phyloP scores from a whole-genome alignment of 306 rosid genomes.

The Abrus pulchellus region DNA sequence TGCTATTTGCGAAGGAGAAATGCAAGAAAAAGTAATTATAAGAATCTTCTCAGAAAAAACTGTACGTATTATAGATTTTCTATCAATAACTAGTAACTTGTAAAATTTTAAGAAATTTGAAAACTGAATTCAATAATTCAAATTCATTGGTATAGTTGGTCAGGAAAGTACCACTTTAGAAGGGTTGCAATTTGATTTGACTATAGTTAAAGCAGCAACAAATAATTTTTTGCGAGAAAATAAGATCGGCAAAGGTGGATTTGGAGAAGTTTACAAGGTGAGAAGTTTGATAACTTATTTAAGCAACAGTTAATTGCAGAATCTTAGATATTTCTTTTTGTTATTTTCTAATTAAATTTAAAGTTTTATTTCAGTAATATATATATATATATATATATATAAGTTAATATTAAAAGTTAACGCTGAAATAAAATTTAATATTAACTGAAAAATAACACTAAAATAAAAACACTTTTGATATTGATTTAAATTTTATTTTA shows the following conservation, averaged over 20 bases:
- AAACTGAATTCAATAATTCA: neutral
- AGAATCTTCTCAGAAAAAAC: neutral
- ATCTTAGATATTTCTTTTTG: too few species aligned
- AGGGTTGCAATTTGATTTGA: slow-evolving; percentile 8
- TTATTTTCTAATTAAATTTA: too few species aligned
- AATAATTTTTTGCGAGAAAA: neutral
- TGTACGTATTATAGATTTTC: neutral
- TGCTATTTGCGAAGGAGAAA: slow-evolving; percentile 2
- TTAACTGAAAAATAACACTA: too few species aligned
- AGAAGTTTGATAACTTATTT: neutral
- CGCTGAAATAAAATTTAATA: too few species aligned
- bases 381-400: too few species aligned
- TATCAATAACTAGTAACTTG: too few species aligned
- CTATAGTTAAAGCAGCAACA: slow-evolving; percentile 4
- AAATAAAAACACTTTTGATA: too few species aligned
- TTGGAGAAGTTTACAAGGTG: slow-evolving; percentile 51
- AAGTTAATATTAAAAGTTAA: too few species aligned
- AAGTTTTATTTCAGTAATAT: too few species aligned
- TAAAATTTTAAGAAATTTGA: neutral
- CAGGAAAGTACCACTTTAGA: slow-evolving; percentile 22
- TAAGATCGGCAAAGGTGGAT: slow-evolving; percentile 38
- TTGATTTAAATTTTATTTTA: neutral
- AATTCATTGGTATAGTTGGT: slow-evolving; percentile 24
- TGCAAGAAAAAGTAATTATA: neutral
- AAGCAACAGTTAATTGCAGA: too few species aligned